phyloP scores from a whole-genome alignment of 148 eudicot genomes.

The Oxyria digyna region DNA sequence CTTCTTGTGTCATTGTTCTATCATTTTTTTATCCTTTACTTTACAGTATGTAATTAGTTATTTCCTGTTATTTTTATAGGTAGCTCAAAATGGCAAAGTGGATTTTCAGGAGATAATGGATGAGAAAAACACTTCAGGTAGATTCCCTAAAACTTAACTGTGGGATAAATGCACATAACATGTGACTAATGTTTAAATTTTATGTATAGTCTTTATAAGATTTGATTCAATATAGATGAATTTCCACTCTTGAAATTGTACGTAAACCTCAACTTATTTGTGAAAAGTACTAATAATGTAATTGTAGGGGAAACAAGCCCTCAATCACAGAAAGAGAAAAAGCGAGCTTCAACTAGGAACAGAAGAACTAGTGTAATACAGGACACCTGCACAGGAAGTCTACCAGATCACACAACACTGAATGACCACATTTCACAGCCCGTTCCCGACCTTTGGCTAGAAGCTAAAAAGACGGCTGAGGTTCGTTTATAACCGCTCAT shows the following conservation, averaged over 20 bases:
- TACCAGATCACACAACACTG: slow-evolving; percentile 17
- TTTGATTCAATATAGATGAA: not conserved
- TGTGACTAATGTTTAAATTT: not conserved
- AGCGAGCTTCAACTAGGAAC: slow-evolving; percentile 30
- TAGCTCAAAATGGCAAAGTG: slow-evolving; percentile 33
- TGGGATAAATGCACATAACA: slow-evolving; percentile 3
- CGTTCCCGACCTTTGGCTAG: slow-evolving; percentile 64
- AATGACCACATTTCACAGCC: slow-evolving; percentile 22
- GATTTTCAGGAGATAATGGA: slow-evolving; percentile 18
- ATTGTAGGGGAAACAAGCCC: slow-evolving; percentile 44
- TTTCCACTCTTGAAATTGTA: not conserved
- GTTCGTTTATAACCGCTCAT: slow-evolving; percentile 25
- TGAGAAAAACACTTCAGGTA: slow-evolving; percentile 36
- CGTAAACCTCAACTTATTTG: not conserved
- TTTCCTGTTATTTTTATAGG: slow-evolving; percentile 24
- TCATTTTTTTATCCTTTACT: not conserved
- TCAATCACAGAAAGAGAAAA: slow-evolving; percentile 31
- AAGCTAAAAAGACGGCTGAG: slow-evolving; percentile 77
- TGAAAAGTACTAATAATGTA: not conserved
- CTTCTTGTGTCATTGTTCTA: not conserved
- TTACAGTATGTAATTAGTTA: not conserved
- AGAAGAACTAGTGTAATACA: slow-evolving; percentile 25
- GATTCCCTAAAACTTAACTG: slow-evolving; percentile 18
- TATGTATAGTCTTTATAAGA: not conserved
- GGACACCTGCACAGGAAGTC: slow-evolving; percentile 19